These are phyloP conservation scores for Blastocladiella emersonii DNA, from an alignment of 371 early-diverging fungal genomes.

Conservation along the genomic window DNA sequence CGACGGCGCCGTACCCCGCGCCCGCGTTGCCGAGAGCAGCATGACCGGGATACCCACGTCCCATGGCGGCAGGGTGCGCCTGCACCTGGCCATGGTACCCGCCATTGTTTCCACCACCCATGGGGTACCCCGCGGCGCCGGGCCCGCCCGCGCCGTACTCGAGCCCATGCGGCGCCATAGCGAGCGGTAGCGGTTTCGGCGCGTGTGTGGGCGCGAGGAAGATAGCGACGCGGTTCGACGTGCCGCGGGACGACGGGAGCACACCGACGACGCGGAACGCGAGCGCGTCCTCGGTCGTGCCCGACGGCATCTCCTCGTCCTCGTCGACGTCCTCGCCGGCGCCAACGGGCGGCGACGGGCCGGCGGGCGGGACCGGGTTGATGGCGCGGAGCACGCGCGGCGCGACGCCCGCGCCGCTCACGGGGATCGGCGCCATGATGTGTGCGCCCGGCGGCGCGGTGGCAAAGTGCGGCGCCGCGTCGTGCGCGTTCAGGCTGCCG, in stretches of 20 bases:
- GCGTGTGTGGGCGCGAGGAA: neutral
- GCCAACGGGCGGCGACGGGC: neutral
- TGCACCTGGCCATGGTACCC: no score
- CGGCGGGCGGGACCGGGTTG: neutral
- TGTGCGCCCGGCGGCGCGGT: neutral
- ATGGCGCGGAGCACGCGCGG: neutral
- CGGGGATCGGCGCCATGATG: neutral
- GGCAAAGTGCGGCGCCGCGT: no score
- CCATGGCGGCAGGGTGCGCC: no score
- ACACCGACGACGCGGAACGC: conserved; percentile 4
- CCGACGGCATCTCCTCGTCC: no score
- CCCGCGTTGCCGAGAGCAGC: no score
- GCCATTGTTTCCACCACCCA: no score
- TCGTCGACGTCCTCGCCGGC: neutral
- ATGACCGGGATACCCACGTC: no score
- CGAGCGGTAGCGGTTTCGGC: neutral
- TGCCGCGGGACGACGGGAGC: neutral
- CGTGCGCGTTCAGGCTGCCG: no score
- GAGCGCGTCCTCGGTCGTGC: neutral
- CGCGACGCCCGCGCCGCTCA: neutral
- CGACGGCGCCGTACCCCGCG: neutral
- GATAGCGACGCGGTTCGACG: neutral
- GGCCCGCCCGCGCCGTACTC: neutral
- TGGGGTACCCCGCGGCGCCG: neutral
- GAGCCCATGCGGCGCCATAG: neutral